Conservation (phyloP, 164 flowering plant genomes). For the Piper betle region DNA sequence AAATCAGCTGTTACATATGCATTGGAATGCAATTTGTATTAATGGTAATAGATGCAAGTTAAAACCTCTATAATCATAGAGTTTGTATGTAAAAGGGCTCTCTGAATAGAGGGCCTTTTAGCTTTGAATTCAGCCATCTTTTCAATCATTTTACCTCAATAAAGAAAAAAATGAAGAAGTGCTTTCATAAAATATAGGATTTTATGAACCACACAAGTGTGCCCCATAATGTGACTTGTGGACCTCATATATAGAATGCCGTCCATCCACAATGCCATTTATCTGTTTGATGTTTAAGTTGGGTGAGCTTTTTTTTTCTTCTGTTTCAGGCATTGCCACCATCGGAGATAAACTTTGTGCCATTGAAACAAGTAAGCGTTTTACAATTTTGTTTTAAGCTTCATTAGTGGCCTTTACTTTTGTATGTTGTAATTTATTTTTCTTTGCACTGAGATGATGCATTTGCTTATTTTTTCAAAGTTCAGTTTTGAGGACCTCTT, state of each 20-base stretch:
- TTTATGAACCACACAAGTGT: no score
- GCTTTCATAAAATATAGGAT: no score
- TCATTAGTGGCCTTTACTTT: not conserved
- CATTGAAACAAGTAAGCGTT: conserved; percentile 71
- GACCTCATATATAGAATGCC: not conserved
- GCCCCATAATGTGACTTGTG: no score
- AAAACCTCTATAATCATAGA: no score
- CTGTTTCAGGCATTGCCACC: conserved; percentile 80
- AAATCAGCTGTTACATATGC: no score
- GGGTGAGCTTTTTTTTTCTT: not conserved
- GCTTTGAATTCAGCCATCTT: no score
- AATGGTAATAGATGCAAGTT: no score
- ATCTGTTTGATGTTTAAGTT: not conserved
- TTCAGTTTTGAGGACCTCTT: not conserved
- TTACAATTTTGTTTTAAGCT: not conserved
- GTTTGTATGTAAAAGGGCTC: no score
- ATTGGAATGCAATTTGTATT: no score
- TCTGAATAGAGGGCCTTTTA: no score
- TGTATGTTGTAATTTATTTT: not conserved
- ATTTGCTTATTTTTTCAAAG: not conserved
- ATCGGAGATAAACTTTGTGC: conserved; percentile 69
- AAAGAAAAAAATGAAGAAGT: no score
- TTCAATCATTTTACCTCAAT: no score
- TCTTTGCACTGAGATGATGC: not conserved
- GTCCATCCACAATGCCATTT: not conserved